These are phyloP conservation scores for Abelmoschus esculentus DNA, from an alignment of 345 rosid genomes.

Conservation along the genomic window DNA sequence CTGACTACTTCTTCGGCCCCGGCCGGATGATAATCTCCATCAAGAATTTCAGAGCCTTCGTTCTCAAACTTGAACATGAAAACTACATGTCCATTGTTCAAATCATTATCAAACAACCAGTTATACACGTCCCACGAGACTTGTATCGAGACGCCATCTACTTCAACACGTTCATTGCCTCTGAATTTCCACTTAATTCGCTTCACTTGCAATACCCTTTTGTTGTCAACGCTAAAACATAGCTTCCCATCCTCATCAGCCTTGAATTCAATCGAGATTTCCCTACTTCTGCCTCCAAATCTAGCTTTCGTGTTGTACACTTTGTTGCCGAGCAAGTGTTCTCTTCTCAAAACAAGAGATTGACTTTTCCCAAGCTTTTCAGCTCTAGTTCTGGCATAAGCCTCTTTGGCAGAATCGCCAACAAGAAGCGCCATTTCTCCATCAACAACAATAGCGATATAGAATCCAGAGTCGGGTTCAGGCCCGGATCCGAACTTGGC, in stretches of 20 bases:
- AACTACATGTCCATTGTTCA: conserved; percentile 43
- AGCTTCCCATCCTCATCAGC: conserved; percentile 53
- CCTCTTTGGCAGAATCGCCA: conserved; percentile 60
- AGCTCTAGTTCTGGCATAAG: conserved; percentile 45
- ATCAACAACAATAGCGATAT: conserved; percentile 61
- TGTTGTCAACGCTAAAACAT: conserved; percentile 45
- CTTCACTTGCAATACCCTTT: conserved; percentile 58
- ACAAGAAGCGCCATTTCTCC: conserved; percentile 62
- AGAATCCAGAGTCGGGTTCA: conserved; percentile 78
- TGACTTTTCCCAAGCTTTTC: conserved; percentile 30
- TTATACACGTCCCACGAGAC: conserved; percentile 93
- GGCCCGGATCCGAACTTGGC: conserved; percentile 80
- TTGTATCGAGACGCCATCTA: conserved; percentile 63
- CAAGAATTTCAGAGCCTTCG: conserved; percentile 18
- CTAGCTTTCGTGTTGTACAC: conserved; percentile 55
- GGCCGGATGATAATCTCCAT: conserved; percentile 8
- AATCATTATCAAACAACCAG: conserved; percentile 57
- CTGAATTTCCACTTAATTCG: conserved; percentile 84
- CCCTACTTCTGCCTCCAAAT: conserved; percentile 63
- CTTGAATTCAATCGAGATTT: conserved; percentile 59
- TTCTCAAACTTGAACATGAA: conserved; percentile 82
- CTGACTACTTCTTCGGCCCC: not conserved
- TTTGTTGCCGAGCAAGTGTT: conserved; percentile 64
- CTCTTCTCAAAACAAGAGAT: conserved; percentile 57
- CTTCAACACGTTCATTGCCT: conserved; percentile 70